Percentiles rank a stretch among this genome's conserved stretches.
These are phyloP conservation scores for Saitozyma podzolica DNA, from an alignment of 768 basidiomycete genomes.

Conservation along the genomic window DNA sequence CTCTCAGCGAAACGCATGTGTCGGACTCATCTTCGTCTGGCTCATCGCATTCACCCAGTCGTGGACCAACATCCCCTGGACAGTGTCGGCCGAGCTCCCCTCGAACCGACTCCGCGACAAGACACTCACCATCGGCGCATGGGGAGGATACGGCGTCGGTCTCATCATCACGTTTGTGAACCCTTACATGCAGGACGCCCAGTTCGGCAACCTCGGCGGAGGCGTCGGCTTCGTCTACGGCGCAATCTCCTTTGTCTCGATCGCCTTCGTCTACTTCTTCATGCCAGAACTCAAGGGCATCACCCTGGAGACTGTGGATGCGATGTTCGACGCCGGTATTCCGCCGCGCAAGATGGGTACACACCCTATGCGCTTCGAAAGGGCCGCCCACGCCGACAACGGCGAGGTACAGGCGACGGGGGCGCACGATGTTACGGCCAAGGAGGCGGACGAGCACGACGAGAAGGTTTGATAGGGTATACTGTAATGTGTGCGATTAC, in stretches of 20 bases:
- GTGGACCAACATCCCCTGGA: conserved; percentile 32
- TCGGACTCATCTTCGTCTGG: conserved; percentile 6
- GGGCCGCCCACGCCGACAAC: not conserved
- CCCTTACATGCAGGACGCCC: conserved; percentile 33
- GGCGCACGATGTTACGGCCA: too few relatives aligned
- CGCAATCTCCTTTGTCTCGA: conserved; percentile 18
- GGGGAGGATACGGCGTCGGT: conserved; percentile 18
- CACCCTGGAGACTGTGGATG: conserved; percentile 33
- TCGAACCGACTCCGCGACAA: conserved; percentile 24
- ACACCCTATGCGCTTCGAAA: conserved; percentile 7
- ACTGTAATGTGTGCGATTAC: too few relatives aligned
- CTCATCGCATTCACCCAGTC: conserved; percentile 15
- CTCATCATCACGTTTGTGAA: conserved; percentile 27
- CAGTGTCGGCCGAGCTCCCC: conserved; percentile 25
- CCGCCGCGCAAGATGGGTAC: conserved; percentile 11
- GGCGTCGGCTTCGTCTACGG: conserved; percentile 22
- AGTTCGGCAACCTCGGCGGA: conserved; percentile 33
- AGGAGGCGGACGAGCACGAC: too few relatives aligned
- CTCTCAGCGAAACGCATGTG: not conserved
- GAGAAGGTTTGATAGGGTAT: too few relatives aligned
- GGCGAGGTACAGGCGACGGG: not conserved
- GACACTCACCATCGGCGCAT: conserved; percentile 25
- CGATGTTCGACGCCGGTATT: conserved; percentile 25
- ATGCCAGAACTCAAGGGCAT: conserved; percentile 32
- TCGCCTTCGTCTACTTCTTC: conserved; percentile 25